phyloP scores from a whole-genome alignment of 2,329 filamentous ascomycete genomes.

The Arthrobotrys conoides region DNA sequence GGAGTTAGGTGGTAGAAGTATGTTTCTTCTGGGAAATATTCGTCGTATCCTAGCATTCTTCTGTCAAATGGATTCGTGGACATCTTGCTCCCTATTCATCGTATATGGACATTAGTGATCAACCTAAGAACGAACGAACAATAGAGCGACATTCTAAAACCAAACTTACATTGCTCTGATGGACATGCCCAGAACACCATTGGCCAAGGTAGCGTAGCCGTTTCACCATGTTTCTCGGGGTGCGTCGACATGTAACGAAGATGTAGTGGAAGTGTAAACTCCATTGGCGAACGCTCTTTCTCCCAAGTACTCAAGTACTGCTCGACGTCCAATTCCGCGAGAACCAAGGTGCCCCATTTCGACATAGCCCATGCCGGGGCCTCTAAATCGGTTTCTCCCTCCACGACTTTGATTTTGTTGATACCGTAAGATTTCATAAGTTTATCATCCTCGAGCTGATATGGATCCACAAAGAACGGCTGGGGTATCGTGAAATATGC shows the following conservation, averaged over 20 bases:
- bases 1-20: conserved; percentile 63
- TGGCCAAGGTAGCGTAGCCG: conserved; percentile 62
- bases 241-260: conserved; percentile 62
- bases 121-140: background rate
- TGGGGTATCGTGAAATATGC: conserved; percentile 63
- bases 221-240: conserved; percentile 40
- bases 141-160: background rate
- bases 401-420: conserved; percentile 60
- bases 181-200: conserved; percentile 64
- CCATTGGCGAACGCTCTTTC: conserved; percentile 44
- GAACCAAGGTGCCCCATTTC: conserved; percentile 63
- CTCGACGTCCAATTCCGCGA: conserved; percentile 61
- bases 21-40: conserved; percentile 62
- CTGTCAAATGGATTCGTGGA: conserved; percentile 63
- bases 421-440: conserved; percentile 63
- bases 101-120: conserved; percentile 13
- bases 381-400: conserved; percentile 64
- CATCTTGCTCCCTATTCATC: conserved; percentile 59
- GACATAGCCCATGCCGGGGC: conserved; percentile 62
- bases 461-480: conserved; percentile 63
- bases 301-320: conserved; percentile 36
- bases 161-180: conserved; percentile 38
- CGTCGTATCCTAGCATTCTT: conserved; percentile 62
- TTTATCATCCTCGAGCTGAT: conserved; percentile 62
- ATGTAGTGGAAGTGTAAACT: conserved; percentile 64